Conservation (phyloP, 2,329 filamentous ascomycete genomes). For the Aspergillus neoniger region DNA sequence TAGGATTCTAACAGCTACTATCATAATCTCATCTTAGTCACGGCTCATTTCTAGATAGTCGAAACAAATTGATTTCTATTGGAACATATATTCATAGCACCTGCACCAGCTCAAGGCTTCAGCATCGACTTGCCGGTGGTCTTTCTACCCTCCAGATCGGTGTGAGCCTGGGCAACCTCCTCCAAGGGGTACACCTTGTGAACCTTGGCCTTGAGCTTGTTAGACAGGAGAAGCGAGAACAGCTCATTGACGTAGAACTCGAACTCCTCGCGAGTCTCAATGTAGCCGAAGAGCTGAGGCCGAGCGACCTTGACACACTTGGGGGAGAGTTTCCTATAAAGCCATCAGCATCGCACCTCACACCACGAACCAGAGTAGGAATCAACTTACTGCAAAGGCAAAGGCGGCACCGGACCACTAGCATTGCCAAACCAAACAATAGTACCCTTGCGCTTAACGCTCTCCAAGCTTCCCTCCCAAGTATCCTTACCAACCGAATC, state of each 20-base stretch:
- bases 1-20: neutral
- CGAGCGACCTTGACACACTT: slow-evolving; percentile 79
- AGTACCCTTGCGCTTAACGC: slow-evolving; percentile 74
- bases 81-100: neutral
- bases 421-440: slow-evolving; percentile 82
- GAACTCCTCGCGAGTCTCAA: slow-evolving; percentile 69
- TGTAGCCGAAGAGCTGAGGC: slow-evolving; percentile 72
- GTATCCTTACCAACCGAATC: slow-evolving; percentile 85
- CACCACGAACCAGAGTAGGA: slow-evolving; percentile 28
- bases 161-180: slow-evolving; percentile 71
- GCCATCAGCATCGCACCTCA: slow-evolving; percentile 13
- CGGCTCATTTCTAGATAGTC: neutral
- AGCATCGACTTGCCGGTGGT: slow-evolving; percentile 82
- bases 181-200: slow-evolving; percentile 76
- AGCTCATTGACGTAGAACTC: slow-evolving; percentile 71
- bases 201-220: slow-evolving; percentile 70
- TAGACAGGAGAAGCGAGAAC: slow-evolving; percentile 68
- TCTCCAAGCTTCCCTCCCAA: slow-evolving; percentile 75
- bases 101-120: slow-evolving; percentile 52
- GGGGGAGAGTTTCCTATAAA: slow-evolving; percentile 52
- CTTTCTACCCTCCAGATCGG: slow-evolving; percentile 77
- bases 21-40: neutral
- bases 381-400: slow-evolving; percentile 58
- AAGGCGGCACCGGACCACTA: slow-evolving; percentile 73
- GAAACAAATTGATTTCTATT: neutral